phyloP scores from a whole-genome alignment of 1,284 basidiomycete species.

The Cryptococcus jaspeensis region DNA sequence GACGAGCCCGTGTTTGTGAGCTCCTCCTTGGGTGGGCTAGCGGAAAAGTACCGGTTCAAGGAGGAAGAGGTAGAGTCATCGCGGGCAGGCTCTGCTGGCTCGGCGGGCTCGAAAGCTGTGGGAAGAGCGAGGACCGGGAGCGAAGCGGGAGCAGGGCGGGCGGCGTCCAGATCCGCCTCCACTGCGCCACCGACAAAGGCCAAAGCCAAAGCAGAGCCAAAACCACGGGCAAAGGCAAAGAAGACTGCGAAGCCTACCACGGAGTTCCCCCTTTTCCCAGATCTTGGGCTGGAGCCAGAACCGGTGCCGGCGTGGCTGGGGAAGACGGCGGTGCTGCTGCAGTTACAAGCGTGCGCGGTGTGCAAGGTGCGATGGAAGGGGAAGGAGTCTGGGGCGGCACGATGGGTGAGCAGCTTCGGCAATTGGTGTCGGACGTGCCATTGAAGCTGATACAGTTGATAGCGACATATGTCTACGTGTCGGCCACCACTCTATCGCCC shows the following conservation, averaged over 20 bases:
- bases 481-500: constrained; percentile 39
- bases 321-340: constrained; percentile 25
- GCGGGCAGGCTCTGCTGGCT: not conserved
- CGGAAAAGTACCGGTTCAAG: constrained; percentile 21
- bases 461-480: constrained; percentile 44
- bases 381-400: constrained; percentile 32
- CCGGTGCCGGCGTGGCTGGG: constrained; percentile 41
- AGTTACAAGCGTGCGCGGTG: constrained; percentile 29
- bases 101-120: not conserved
- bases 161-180: not conserved
- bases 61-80: not conserved
- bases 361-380: constrained; percentile 35
- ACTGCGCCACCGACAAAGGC: not conserved
- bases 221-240: not conserved
- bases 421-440: not conserved
- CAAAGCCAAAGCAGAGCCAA: not conserved
- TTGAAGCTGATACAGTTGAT: not conserved
- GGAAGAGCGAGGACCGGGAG: not conserved
- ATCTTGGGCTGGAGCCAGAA: constrained; percentile 7
- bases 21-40: constrained; percentile 9
- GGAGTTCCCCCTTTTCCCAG: constrained; percentile 13
- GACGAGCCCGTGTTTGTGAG: constrained; percentile 29
- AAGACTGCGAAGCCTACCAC: not conserved
- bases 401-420: constrained; percentile 36
- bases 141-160: not conserved